These are phyloP conservation scores for Hymenoscyphus repandus DNA, from an alignment of 2,329 filamentous ascomycete species.

Conservation along the genomic window DNA sequence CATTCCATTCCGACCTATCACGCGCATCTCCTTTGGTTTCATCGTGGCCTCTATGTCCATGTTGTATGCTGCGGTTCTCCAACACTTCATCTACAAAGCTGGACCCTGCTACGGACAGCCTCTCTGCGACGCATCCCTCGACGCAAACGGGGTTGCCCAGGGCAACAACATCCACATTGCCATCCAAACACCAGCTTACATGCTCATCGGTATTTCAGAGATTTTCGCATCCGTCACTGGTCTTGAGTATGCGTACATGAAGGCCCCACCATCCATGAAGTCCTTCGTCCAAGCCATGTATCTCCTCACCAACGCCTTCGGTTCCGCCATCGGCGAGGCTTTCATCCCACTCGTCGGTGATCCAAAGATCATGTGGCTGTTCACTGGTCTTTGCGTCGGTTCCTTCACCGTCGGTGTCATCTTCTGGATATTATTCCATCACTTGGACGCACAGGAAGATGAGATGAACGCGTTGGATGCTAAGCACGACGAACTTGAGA, in stretches of 20 bases:
- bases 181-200: constrained; percentile 41
- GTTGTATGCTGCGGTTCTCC: constrained; percentile 50
- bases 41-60: constrained; percentile 45
- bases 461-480: constrained; percentile 21
- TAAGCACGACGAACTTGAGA: constrained; percentile 17
- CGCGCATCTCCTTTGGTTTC: constrained; percentile 58
- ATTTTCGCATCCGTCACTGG: constrained; percentile 55
- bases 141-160: constrained; percentile 48
- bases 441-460: constrained; percentile 21
- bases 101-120: constrained; percentile 50
- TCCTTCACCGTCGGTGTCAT: constrained; percentile 13
- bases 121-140: constrained; percentile 41
- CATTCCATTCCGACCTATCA: constrained; percentile 56
- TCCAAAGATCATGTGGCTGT: constrained; percentile 37
- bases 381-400: constrained; percentile 19
- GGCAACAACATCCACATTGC: constrained; percentile 42
- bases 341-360: constrained; percentile 39
- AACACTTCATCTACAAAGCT: constrained; percentile 53
- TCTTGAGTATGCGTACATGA: constrained; percentile 72
- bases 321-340: constrained; percentile 44
- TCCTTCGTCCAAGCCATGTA: constrained; percentile 65
- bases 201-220: constrained; percentile 51
- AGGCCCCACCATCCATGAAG: constrained; percentile 74
- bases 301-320: constrained; percentile 59
- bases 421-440: constrained; percentile 19